Evolutionary conservation across 2,329 filamentous ascomycete genomes (phyloP).

Genomic region (Cercospora zeae-maydis): DNA sequence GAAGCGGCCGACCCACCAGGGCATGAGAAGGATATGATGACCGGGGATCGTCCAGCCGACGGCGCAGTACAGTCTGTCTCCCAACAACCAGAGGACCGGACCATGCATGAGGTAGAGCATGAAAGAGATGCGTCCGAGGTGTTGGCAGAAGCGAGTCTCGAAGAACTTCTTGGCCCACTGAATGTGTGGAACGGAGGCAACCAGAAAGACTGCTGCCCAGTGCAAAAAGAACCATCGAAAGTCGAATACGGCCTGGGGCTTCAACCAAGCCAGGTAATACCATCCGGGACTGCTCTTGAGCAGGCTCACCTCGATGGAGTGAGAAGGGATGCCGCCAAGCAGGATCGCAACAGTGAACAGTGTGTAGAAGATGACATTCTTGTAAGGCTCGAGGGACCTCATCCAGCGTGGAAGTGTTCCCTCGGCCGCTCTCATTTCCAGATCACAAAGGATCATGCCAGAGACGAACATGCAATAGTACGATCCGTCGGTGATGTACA

Average conservation of each 20-base stretch:
- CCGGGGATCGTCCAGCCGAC: slow-evolving; percentile 53
- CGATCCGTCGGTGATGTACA: slow-evolving; percentile 65
- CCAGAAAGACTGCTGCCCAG: slow-evolving; percentile 53
- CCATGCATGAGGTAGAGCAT: slow-evolving; percentile 64
- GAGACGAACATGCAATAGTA: slow-evolving; percentile 59
- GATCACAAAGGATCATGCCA: slow-evolving; percentile 60
- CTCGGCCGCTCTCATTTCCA: slow-evolving; percentile 54
- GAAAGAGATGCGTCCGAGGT: slow-evolving; percentile 61
- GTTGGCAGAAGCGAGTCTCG: slow-evolving; percentile 57
- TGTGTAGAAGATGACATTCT: slow-evolving; percentile 51
- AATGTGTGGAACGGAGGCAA: slow-evolving; percentile 57
- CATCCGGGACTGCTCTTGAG: slow-evolving; percentile 57
- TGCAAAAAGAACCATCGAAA: slow-evolving; percentile 35
- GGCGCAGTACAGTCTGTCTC: slow-evolving; percentile 61
- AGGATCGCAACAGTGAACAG: slow-evolving; percentile 54
- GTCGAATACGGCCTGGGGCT: slow-evolving; percentile 35
- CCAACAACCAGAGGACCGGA: slow-evolving; percentile 57
- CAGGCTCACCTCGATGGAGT: slow-evolving; percentile 48
- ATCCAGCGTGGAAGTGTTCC: slow-evolving; percentile 53
- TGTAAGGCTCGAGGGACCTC: slow-evolving; percentile 46
- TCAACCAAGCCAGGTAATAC: slow-evolving; percentile 56
- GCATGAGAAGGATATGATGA: slow-evolving; percentile 49
- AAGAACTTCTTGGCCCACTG: slow-evolving; percentile 57
- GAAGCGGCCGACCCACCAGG: slow-evolving; percentile 56
- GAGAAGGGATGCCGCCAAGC: slow-evolving; percentile 60